Conservation (phyloP, 78 protist species). For the Tieghemostelium lacteum region DNA sequence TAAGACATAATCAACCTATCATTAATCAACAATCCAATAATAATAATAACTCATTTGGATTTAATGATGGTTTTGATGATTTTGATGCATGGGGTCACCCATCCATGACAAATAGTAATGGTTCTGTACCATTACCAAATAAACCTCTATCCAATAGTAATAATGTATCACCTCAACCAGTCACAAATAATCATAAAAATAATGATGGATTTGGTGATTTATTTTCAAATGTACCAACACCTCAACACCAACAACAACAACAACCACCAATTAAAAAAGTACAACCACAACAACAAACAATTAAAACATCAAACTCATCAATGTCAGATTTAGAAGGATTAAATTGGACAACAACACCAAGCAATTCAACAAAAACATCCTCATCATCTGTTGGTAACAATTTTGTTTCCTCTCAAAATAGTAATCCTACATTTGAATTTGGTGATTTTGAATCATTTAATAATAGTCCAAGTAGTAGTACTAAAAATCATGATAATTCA, state of each 20-base stretch:
- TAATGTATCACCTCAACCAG: background rate
- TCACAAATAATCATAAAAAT: too few relatives aligned
- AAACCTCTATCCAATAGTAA: too few relatives aligned
- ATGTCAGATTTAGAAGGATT: background rate
- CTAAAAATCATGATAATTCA: background rate
- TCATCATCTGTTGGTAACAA: background rate
- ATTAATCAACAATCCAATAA: background rate
- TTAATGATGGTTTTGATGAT: background rate
- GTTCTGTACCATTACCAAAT: background rate
- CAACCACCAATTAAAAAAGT: background rate
- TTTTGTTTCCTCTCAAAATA: background rate
- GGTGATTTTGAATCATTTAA: constrained; percentile 15
- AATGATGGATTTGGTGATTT: too few relatives aligned
- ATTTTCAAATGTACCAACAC: too few relatives aligned
- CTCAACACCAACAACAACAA: background rate
- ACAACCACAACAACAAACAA: background rate
- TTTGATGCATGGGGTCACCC: constrained; percentile 13
- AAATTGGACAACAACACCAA: background rate
- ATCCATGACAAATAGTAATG: too few relatives aligned
- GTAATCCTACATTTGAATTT: constrained; percentile 4
- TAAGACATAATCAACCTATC: background rate
- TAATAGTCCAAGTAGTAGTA: background rate
- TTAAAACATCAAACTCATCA: background rate
- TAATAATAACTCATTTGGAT: background rate
- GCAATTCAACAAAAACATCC: background rate